Percentiles rank a stretch among this genome's conserved stretches.
These are phyloP conservation scores for Ustilago bromivora DNA, from an alignment of 1,284 basidiomycete genomes.

Conservation along the genomic window DNA sequence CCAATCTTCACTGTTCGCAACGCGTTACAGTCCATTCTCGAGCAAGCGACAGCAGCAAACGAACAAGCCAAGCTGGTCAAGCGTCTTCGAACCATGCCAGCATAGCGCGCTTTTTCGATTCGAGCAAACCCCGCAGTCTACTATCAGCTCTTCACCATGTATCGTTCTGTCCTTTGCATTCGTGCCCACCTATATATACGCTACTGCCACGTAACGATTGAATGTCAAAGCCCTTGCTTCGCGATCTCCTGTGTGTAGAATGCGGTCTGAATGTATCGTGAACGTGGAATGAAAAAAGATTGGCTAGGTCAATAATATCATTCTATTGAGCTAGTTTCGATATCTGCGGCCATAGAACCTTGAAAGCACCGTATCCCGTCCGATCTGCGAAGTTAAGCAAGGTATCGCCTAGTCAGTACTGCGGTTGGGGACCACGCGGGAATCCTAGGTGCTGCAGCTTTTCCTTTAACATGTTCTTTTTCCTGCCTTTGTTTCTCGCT, in stretches of 20 bases:
- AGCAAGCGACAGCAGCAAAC: slow-evolving; percentile 49
- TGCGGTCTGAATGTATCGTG: background rate
- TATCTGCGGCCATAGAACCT: slow-evolving; percentile 81
- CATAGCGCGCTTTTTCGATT: slow-evolving; percentile 1
- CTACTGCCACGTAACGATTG: background rate
- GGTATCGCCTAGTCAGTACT: slow-evolving; percentile 84
- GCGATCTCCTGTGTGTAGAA: background rate
- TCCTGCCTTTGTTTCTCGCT: background rate
- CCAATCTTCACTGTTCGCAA: background rate
- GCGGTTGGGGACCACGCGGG: slow-evolving; percentile 85
- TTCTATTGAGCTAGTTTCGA: too few relatives aligned
- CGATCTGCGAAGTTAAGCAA: slow-evolving; percentile 83
- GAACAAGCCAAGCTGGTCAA: slow-evolving; percentile 49
- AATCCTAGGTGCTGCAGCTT: slow-evolving; percentile 81
- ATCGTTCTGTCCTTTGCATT: background rate
- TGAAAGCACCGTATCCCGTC: slow-evolving; percentile 85
- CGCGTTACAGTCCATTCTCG: slow-evolving; percentile 35
- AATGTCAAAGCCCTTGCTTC: too few relatives aligned
- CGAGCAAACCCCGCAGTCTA: background rate
- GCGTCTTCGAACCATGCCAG: slow-evolving; percentile 44
- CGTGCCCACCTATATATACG: background rate
- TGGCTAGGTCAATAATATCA: too few relatives aligned
- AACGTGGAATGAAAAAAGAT: too few relatives aligned
- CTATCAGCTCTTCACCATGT: background rate
- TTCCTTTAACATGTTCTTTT: background rate